Evolutionary conservation across 2,329 filamentous ascomycete species (phyloP), one percentile per base, ranked within the genome.

Genomic region (Arthrobotrys megalospora): DNA sequence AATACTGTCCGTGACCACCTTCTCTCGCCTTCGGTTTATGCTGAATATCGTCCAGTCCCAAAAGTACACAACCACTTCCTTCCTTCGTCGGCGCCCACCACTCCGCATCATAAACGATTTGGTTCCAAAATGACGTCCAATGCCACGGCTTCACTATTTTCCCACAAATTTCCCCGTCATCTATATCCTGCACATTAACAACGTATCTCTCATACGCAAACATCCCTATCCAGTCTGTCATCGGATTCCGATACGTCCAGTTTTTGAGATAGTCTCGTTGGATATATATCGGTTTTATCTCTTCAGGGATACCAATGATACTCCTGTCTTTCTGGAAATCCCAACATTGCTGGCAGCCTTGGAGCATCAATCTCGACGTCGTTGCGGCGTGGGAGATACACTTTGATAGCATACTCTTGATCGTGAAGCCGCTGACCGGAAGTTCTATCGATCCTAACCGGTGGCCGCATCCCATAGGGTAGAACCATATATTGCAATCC

Each of bases 121-220:
- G 32, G 11, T 53, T 60, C 67, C 53, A 64, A 47, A 71, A 71
- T n/a, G 45, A 71, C 1, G 24, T 43, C 67, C 67, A 71, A 28
- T 62, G 67, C 67, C 67, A 71, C 8, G 55, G 45, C 14, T 71
- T 71, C 3, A 71, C 55, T 16, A 71, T 2, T 43, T 63, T 71
- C 2, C 67, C 67, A 45, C 48, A 47, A 3, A 45, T 53, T 21
- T 60, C 55, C 6, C 16, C 55, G 11, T 64, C 45, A 24, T 41
- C 19, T 11, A 63, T 14, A 36, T 63, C 43, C 8, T 71, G 67
- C 2, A 71, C 43, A 32, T 64, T 71, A 1, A 71, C 45, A 55
- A 71, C 64, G 19, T 71, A 71, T 21, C 55, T 52, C 45, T 71
- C 67, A 6, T 28, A 53, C 3, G 55, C 28, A 36, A 53, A 63